phyloP scores from a whole-genome alignment of 257 asterid species.

The Catharanthus roseus region DNA sequence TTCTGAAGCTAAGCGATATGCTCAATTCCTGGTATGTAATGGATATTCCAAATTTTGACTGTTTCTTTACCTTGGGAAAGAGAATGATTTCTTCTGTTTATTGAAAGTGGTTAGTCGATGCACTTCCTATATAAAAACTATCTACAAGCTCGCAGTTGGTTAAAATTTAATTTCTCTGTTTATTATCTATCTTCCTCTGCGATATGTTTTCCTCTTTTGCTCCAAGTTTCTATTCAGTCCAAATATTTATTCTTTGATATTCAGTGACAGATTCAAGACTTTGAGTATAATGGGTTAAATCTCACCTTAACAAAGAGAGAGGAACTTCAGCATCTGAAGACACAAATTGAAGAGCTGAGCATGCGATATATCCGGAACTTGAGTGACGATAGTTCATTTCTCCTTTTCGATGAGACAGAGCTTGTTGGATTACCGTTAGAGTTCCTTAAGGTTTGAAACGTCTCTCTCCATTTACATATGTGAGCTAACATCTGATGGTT shows the following conservation, averaged over 20 bases:
- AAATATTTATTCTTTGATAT: slow-evolving; percentile 37
- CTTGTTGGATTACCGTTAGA: slow-evolving; percentile 79
- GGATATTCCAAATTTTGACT: not conserved
- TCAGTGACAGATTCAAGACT: slow-evolving; percentile 97
- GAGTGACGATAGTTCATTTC: slow-evolving; percentile 59
- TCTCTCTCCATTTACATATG: slow-evolving; percentile 5
- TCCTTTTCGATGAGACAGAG: slow-evolving; percentile 60
- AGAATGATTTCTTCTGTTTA: not conserved
- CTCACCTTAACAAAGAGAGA: slow-evolving; percentile 80
- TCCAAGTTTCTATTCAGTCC: slow-evolving; percentile 6
- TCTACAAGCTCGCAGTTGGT: not conserved
- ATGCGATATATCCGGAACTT: slow-evolving; percentile 68
- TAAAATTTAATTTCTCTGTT: slow-evolving; percentile 4
- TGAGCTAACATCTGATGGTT: not conserved
- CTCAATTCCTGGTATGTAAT: slow-evolving; percentile 64
- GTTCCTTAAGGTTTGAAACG: slow-evolving; percentile 58
- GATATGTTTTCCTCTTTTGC: slow-evolving; percentile 9
- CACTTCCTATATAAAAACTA: not conserved
- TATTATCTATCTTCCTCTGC: too few species aligned
- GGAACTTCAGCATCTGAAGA: slow-evolving; percentile 71
- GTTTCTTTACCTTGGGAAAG: not conserved
- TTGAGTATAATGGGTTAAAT: slow-evolving; percentile 84
- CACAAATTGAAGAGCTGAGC: slow-evolving; percentile 76
- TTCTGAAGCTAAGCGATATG: slow-evolving; percentile 63
- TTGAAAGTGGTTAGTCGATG: not conserved